Base-by-base conservation (phyloP, 202 grass and related monocot species). In the Zoysia matrella region DNA sequence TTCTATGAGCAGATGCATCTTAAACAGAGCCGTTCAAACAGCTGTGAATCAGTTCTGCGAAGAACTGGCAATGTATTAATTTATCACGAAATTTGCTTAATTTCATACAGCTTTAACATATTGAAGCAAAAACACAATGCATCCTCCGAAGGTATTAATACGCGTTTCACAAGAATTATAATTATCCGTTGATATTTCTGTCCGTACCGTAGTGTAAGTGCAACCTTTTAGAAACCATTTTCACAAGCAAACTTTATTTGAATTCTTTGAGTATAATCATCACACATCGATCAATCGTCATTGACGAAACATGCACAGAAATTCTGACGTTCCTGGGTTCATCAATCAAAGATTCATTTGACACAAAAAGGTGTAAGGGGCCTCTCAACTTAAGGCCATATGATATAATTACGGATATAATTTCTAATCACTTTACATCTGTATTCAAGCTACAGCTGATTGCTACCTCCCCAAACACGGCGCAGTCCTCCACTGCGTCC, bases 401-500 rank as follows among this genome's bases (percentile, higher is more conserved):
- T 71, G 75, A 60, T 51, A 79, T 70, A 80, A 14, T 69, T 58
- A 52, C 15, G 6, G 51, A 83, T 48, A 71, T 48, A 71, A 36
- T 72, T 47, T 44, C 74, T 69, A 30, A 46, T 49, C 9, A 47
- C 82, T 71, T 46, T 69, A 80, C 42, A 83, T 65, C 51, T 42
- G 11, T 61, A 18, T 60, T 67, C 8, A 76, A 41, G 57, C 14
- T 71, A 53, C 79, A 76, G 15, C 44, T 30, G 64, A 70, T 40
- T 84, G 15, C 15, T 77, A 39, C 64, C 73, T 82, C 22, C 49
- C 22, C 49, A 88, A 46, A 80, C 46, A 9, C 47, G 39, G 52
- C 42, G 74, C 47, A 86, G 63, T 69, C 74, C 40, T 42, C 65
- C 4, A 43, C 69, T 79, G 60, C 66, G 51, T 65, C 70, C 80